These are phyloP conservation scores for Penicillium herquei DNA, from an alignment of 495 filamentous ascomycete genomes.

Conservation along the genomic window DNA sequence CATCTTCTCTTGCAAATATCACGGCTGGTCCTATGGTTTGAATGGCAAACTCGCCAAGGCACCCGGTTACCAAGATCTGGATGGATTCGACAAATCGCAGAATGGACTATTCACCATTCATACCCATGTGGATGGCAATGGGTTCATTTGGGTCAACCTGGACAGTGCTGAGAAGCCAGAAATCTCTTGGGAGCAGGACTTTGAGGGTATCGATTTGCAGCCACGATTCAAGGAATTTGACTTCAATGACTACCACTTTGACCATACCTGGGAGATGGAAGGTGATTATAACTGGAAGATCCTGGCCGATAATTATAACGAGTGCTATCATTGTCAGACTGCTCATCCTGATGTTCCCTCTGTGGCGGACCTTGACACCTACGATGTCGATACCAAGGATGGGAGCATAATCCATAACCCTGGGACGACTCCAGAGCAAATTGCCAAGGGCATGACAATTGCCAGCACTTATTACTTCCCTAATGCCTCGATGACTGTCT, in stretches of 20 bases:
- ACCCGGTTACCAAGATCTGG: slow-evolving; percentile 48
- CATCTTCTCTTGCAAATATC: slow-evolving; percentile 57
- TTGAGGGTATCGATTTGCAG: slow-evolving; percentile 37
- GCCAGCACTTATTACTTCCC: slow-evolving; percentile 45
- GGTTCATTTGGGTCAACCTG: slow-evolving; percentile 52
- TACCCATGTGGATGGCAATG: slow-evolving; percentile 41
- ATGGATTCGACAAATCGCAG: slow-evolving; percentile 51
- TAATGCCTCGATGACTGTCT: slow-evolving; percentile 43
- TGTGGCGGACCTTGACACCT: slow-evolving; percentile 34
- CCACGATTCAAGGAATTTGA: slow-evolving; percentile 36
- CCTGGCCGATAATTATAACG: slow-evolving; percentile 50
- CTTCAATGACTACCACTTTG: slow-evolving; percentile 45
- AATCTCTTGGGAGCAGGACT: slow-evolving; percentile 42
- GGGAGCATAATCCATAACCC: slow-evolving; percentile 39
- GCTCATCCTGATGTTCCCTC: slow-evolving; percentile 42
- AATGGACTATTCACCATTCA: slow-evolving; percentile 44
- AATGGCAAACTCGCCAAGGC: slow-evolving; percentile 56
- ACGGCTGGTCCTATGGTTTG: slow-evolving; percentile 44
- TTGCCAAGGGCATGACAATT: slow-evolving; percentile 26
- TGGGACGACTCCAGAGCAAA: slow-evolving; percentile 31
- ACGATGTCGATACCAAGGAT: slow-evolving; percentile 36
- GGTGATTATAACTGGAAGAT: slow-evolving; percentile 52
- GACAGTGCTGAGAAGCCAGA: slow-evolving; percentile 37
- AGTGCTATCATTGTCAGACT: slow-evolving; percentile 49
- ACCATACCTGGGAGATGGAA: slow-evolving; percentile 47